Conservation (phyloP, 2,329 filamentous ascomycete genomes). For the Tricladium varicosporioides region DNA sequence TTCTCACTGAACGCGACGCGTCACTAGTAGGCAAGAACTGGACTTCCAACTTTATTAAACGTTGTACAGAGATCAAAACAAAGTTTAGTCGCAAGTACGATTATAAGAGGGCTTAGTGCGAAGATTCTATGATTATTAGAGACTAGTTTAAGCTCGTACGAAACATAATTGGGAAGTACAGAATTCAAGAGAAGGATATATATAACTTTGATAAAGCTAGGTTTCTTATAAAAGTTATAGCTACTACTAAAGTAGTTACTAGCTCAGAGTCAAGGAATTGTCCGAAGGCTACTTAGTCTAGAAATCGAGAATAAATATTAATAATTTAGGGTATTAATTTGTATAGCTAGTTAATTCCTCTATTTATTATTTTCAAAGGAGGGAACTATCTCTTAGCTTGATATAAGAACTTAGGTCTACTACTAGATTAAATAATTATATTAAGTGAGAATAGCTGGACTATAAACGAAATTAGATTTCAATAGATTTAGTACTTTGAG, state of each 20-base stretch:
- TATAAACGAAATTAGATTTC: not conserved
- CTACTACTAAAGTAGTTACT: slow-evolving; percentile 20
- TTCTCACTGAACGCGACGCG: not conserved
- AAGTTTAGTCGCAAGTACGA: too few relatives aligned
- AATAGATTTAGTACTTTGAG: slow-evolving; percentile 4
- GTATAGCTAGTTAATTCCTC: slow-evolving; percentile 22
- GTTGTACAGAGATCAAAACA: too few relatives aligned
- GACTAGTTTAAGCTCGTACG: slow-evolving; percentile 14
- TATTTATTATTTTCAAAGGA: slow-evolving; percentile 29
- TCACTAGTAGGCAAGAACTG: slow-evolving; percentile 8
- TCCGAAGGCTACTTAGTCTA: slow-evolving; percentile 18
- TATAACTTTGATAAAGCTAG: slow-evolving; percentile 23
- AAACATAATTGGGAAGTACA: slow-evolving; percentile 17
- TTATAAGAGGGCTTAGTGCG: too few relatives aligned
- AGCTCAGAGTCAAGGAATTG: slow-evolving; percentile 4
- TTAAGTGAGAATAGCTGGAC: slow-evolving; percentile 6
- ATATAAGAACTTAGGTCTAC: slow-evolving; percentile 16
- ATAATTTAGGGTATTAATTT: slow-evolving; percentile 28
- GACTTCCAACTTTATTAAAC: too few relatives aligned
- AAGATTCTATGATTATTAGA: too few relatives aligned
- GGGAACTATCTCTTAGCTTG: slow-evolving; percentile 7
- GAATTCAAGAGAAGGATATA: slow-evolving; percentile 14
- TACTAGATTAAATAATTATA: slow-evolving; percentile 23
- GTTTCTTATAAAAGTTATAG: slow-evolving; percentile 25
- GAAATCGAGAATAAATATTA: slow-evolving; percentile 30